A percentile compares a stretch with the other conserved stretches of the same genome.
Evolutionary conservation across 768 basidiomycete species (phyloP).

Genomic region (Hygrophorus russula): DNA sequence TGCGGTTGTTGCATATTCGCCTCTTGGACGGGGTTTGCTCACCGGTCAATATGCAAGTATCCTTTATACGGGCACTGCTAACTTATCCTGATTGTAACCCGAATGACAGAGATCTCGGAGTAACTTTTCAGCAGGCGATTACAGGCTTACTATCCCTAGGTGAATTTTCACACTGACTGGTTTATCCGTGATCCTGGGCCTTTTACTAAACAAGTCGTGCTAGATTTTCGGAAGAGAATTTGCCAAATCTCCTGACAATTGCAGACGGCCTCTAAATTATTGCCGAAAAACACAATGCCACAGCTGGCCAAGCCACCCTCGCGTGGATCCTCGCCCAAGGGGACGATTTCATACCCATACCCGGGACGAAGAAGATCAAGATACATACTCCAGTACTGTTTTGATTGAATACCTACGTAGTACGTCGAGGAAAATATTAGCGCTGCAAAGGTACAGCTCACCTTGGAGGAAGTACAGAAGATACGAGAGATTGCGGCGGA

Average conservation of each 20-base stretch:
- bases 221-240: slow-evolving; percentile 30
- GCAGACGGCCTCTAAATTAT: slow-evolving; percentile 26
- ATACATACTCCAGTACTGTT: slow-evolving; percentile 9
- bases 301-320: slow-evolving; percentile 35
- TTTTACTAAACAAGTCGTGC: background rate
- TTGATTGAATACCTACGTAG: slow-evolving; percentile 9
- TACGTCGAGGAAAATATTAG: slow-evolving; percentile 34
- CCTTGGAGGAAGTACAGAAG: slow-evolving; percentile 23
- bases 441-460: slow-evolving; percentile 22
- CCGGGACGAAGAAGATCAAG: slow-evolving; percentile 29
- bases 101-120: slow-evolving; percentile 22
- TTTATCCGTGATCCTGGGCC: too few species aligned
- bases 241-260: slow-evolving; percentile 35
- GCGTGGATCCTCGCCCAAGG: slow-evolving; percentile 41
- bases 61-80: slow-evolving; percentile 10
- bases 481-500: slow-evolving; percentile 26
- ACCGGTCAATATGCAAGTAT: slow-evolving; percentile 32
- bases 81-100: background rate
- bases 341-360: slow-evolving; percentile 28
- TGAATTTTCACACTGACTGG: slow-evolving; percentile 6
- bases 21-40: slow-evolving; percentile 40
- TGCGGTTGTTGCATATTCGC: slow-evolving; percentile 38
- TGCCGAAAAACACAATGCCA: slow-evolving; percentile 20
- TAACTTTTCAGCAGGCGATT: slow-evolving; percentile 29
- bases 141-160: slow-evolving; percentile 24